A percentile compares a stretch with the other conserved stretches of the same genome.
Evolutionary conservation across 345 rosid species (phyloP).

Genomic region (Nasturtium officinale): DNA sequence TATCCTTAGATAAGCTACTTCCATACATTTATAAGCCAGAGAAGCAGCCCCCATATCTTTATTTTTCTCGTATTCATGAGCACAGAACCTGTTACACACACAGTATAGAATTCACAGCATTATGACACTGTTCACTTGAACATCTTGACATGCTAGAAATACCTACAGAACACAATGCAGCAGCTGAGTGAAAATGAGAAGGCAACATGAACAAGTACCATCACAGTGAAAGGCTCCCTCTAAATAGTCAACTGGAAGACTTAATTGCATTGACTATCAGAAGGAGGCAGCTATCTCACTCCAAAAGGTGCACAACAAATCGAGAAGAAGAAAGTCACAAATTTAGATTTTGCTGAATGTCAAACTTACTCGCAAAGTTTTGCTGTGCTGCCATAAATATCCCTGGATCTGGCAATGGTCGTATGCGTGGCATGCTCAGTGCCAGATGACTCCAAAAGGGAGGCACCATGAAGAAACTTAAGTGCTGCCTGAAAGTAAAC

Average conservation of each 20-base stretch:
- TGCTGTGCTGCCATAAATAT: conserved; percentile 58
- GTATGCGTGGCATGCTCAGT: conserved; percentile 48
- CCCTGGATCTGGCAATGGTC: conserved; percentile 50
- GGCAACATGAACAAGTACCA: conserved; percentile 32
- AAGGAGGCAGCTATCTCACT: conserved; percentile 22
- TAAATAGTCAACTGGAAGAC: conserved; percentile 21
- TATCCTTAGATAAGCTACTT: conserved; percentile 94
- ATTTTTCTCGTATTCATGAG: conserved; percentile 86
- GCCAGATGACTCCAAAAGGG: conserved; percentile 57
- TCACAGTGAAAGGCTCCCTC: conserved; percentile 24
- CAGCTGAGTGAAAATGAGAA: conserved; percentile 22
- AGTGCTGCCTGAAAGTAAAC: conserved; percentile 70
- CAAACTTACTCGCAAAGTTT: conserved; percentile 74
- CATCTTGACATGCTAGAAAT: conserved; percentile 29
- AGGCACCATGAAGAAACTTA: conserved; percentile 74
- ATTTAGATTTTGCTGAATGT: conserved; percentile 22
- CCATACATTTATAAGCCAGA: conserved; percentile 95
- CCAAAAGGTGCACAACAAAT: conserved; percentile 23
- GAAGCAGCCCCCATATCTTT: conserved; percentile 95
- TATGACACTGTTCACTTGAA: conserved; percentile 28
- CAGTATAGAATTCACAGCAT: conserved; percentile 1
- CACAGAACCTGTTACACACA: conserved; percentile 72
- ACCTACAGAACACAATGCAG: conserved; percentile 16
- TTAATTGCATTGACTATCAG: not conserved
- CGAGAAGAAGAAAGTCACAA: conserved; percentile 29